phyloP scores from a whole-genome alignment of 192 early-diverging fungal genomes.

The Coemansia sp. region DNA sequence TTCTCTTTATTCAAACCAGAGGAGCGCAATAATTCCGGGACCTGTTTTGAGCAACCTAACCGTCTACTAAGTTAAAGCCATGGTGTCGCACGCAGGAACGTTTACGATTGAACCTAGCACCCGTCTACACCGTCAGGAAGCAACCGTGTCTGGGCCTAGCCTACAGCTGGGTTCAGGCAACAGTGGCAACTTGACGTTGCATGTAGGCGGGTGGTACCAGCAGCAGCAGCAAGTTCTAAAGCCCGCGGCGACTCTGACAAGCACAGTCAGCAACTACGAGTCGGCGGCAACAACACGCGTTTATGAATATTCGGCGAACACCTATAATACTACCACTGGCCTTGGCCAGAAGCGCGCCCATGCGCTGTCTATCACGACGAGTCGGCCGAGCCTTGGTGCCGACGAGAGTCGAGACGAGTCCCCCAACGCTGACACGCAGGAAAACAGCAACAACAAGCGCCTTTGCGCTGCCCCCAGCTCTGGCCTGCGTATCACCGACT shows the following conservation, averaged over 20 bases:
- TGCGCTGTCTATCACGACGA: background rate
- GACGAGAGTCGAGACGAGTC: background rate
- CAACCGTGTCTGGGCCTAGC: slow-evolving; percentile 5
- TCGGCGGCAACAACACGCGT: slow-evolving; percentile 8
- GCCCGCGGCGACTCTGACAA: slow-evolving; percentile 7
- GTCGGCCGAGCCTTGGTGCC: background rate
- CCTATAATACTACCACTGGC: background rate
- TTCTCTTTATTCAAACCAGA: background rate
- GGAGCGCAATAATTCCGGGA: background rate
- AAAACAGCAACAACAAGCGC: slow-evolving; percentile 5
- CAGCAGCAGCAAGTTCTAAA: slow-evolving; percentile 17
- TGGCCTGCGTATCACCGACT: slow-evolving; percentile 50
- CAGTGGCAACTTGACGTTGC: slow-evolving; percentile 47
- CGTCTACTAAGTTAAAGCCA: slow-evolving; percentile 6
- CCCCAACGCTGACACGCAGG: background rate
- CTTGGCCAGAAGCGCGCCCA: slow-evolving; percentile 8
- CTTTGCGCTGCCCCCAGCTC: background rate
- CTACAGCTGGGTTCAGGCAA: background rate
- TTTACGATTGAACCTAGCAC: slow-evolving; percentile 49
- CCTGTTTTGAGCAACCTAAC: background rate
- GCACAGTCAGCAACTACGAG: background rate
- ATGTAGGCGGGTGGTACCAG: slow-evolving; percentile 55
- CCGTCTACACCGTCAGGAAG: slow-evolving; percentile 54
- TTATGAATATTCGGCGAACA: slow-evolving; percentile 4
- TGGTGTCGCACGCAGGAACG: slow-evolving; percentile 28